A percentile compares a stretch with the other conserved stretches of the same genome.
These are phyloP conservation scores for Penicillium corylophilum DNA, from an alignment of 2,329 filamentous ascomycete species.

Conservation along the genomic window DNA sequence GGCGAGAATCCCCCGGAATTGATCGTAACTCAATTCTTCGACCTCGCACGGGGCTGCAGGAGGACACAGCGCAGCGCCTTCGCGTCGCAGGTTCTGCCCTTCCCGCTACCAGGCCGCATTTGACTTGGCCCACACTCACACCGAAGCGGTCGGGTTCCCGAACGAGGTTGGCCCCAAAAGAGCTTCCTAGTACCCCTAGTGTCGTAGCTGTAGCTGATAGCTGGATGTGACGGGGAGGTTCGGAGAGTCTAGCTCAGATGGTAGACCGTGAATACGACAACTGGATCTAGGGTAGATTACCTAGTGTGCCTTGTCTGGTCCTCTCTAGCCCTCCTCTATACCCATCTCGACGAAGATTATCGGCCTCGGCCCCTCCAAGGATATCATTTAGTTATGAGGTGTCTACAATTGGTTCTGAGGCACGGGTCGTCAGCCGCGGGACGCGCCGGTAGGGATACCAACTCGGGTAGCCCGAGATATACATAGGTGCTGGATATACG, in stretches of 20 bases:
- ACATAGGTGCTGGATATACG: conserved; percentile 1
- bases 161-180: conserved; percentile 15
- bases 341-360: not conserved
- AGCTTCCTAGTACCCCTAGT: not conserved
- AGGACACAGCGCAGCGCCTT: conserved; percentile 23
- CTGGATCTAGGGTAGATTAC: not conserved
- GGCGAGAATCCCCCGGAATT: conserved; percentile 35
- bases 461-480: conserved; percentile 5
- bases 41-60: conserved; percentile 25
- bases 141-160: conserved; percentile 18
- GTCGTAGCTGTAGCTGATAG: not conserved
- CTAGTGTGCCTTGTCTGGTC: not conserved
- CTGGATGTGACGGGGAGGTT: not conserved
- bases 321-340: not conserved
- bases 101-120: conserved; percentile 1
- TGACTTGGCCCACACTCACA: conserved; percentile 1
- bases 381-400: not conserved
- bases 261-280: not conserved
- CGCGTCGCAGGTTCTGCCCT: not conserved
- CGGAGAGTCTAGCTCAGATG: not conserved
- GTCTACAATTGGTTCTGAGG: not conserved
- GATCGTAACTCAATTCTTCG: conserved; percentile 17
- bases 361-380: not conserved
- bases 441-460: conserved; percentile 20
- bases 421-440: conserved; percentile 21